Evolutionary conservation across 78 protist species (phyloP).

Genomic region (Dictyostelium purpureum): DNA sequence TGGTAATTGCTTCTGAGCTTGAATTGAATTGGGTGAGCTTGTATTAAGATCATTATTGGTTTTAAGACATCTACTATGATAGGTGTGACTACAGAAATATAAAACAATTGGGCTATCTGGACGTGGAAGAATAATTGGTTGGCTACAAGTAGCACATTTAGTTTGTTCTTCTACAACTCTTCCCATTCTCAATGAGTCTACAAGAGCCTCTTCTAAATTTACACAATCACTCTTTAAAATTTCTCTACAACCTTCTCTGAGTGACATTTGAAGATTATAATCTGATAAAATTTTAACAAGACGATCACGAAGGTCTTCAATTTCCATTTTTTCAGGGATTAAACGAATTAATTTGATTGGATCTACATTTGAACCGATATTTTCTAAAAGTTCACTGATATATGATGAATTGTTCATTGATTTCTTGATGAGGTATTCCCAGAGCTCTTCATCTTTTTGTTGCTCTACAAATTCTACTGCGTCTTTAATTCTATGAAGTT

Average conservation of each 20-base stretch:
- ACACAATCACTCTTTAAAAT: constrained; percentile 85
- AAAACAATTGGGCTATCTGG: constrained; percentile 66
- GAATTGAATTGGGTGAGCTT: neutral
- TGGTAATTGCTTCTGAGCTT: neutral
- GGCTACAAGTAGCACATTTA: constrained; percentile 75
- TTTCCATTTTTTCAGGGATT: constrained; percentile 78
- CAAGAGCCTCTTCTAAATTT: constrained; percentile 32
- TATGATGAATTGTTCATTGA: constrained; percentile 82
- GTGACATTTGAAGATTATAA: constrained; percentile 88
- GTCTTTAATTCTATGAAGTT: constrained; percentile 79
- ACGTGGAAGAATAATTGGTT: constrained; percentile 47
- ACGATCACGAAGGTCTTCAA: constrained; percentile 79
- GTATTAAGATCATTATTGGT: neutral
- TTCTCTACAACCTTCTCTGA: constrained; percentile 85
- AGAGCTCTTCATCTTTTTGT: constrained; percentile 91
- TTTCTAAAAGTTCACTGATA: constrained; percentile 79
- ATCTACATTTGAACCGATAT: constrained; percentile 88
- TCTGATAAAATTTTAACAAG: constrained; percentile 88
- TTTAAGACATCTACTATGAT: constrained; percentile 63
- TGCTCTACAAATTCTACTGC: constrained; percentile 90
- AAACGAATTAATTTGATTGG: constrained; percentile 85
- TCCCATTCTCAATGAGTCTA: constrained; percentile 29
- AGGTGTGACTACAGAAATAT: constrained; percentile 72
- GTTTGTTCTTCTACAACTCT: constrained; percentile 33
- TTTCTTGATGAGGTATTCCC: constrained; percentile 89